Evolutionary conservation across 176 grass and related monocot genomes (phyloP).

Genomic region (Leersia perrieri): DNA sequence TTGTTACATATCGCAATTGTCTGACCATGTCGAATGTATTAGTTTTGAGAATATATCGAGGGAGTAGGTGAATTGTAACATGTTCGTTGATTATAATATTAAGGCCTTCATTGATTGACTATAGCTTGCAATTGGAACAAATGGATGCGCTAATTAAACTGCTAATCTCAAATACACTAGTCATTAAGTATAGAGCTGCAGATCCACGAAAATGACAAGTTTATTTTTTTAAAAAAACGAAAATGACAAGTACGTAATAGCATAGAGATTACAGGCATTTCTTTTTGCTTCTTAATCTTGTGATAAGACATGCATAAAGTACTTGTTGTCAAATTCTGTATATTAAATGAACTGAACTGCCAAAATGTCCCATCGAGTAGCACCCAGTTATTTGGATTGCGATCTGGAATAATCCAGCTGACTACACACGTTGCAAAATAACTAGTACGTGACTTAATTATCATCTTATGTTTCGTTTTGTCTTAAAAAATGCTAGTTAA

Average conservation of each 20-base stretch:
- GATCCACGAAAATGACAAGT: background rate
- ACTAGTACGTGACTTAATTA: background rate
- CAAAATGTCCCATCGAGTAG: slow-evolving; percentile 5
- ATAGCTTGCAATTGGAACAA: background rate
- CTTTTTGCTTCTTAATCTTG: background rate
- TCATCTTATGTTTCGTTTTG: background rate
- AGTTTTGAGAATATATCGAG: too few relatives aligned
- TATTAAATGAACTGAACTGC: background rate
- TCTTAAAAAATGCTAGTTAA: too few relatives aligned
- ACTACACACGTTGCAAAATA: background rate
- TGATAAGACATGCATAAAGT: background rate
- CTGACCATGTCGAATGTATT: background rate
- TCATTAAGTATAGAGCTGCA: background rate
- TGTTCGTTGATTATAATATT: background rate
- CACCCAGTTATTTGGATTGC: background rate
- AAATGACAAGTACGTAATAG: background rate
- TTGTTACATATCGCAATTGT: background rate
- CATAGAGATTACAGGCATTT: background rate
- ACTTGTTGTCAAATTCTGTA: background rate
- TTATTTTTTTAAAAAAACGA: too few relatives aligned
- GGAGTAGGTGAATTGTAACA: background rate
- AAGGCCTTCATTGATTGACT: background rate
- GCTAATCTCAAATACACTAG: background rate
- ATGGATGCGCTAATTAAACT: background rate
- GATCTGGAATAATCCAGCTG: background rate